A percentile compares a stretch with the other conserved stretches of the same genome.
Conservation (phyloP, 306 rosid species). For the Trichosanthes truncata region DNA sequence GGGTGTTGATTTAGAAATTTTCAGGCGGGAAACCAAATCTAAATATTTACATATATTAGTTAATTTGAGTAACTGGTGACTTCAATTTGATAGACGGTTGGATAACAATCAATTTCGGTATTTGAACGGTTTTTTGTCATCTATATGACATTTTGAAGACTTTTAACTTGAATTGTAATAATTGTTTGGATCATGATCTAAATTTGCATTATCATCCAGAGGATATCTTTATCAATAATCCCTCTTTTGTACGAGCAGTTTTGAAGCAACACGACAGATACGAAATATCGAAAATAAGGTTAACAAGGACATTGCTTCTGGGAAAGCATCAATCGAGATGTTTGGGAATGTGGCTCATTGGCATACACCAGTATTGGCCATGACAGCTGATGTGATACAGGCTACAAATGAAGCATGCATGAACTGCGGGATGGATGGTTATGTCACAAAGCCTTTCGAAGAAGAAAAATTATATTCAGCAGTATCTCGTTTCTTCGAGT, state of each 20-base stretch:
- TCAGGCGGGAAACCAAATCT: background rate
- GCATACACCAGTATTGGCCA: conserved; percentile 87
- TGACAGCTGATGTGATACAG: conserved; percentile 90
- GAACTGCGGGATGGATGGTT: conserved; percentile 89
- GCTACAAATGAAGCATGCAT: conserved; percentile 71
- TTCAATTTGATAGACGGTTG: background rate
- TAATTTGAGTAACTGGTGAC: background rate
- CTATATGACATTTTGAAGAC: background rate
- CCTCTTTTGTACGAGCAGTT: conserved; percentile 33
- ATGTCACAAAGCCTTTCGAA: conserved; percentile 83
- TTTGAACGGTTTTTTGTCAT: background rate
- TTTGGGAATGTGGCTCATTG: conserved; percentile 43
- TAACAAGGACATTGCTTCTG: conserved; percentile 45
- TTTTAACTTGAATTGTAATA: background rate
- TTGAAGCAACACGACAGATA: conserved; percentile 62
- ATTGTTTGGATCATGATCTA: background rate
- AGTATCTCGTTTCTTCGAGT: conserved; percentile 41
- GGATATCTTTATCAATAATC: background rate
- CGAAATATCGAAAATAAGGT: conserved; percentile 48
- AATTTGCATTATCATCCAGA: background rate
- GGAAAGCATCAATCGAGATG: conserved; percentile 45
- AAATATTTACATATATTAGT: background rate
- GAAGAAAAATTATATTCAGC: conserved; percentile 69
- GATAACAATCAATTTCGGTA: background rate
- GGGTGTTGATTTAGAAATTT: background rate